phyloP scores from a whole-genome alignment of 1,284 basidiomycete species.

The Filobasidium uniguttulatum region DNA sequence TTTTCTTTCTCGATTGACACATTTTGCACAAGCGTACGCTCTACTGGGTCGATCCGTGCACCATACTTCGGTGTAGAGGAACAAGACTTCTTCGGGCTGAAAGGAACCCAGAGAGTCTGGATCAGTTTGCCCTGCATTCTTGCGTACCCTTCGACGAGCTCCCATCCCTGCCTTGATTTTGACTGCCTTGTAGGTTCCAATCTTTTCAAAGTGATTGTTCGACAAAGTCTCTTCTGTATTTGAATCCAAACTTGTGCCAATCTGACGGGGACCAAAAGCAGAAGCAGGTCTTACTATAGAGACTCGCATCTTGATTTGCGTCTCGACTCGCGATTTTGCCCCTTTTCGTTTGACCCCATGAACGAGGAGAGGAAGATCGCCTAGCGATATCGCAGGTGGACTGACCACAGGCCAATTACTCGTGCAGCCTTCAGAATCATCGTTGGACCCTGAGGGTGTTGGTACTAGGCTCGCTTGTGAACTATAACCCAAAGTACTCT shows the following conservation, averaged over 20 bases:
- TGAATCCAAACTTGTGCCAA: background rate
- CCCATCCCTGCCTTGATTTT: conserved; percentile 10
- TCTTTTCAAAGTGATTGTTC: background rate
- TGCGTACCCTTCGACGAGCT: conserved; percentile 9
- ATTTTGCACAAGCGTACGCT: conserved; percentile 14
- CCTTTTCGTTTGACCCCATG: conserved; percentile 15
- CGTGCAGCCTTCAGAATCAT: background rate
- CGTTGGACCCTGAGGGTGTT: background rate
- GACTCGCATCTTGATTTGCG: conserved; percentile 16
- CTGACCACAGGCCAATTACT: background rate
- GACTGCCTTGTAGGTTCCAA: conserved; percentile 2
- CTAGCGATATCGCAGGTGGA: background rate
- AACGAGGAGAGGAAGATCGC: conserved; percentile 7
- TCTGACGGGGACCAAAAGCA: background rate
- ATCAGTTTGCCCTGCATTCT: conserved; percentile 5
- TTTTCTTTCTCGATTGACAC: conserved; percentile 11
- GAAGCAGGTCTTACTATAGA: conserved; percentile 3
- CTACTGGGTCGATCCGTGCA: conserved; percentile 9
- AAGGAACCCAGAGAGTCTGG: background rate
- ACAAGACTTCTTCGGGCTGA: conserved; percentile 2
- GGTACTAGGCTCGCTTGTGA: background rate
- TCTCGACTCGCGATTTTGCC: conserved; percentile 14
- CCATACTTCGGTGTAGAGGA: conserved; percentile 13
- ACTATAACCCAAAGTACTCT: background rate
- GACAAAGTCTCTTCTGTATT: background rate